phyloP scores from a whole-genome alignment of 1,139 yeast genomes.

The Candida albicans region DNA sequence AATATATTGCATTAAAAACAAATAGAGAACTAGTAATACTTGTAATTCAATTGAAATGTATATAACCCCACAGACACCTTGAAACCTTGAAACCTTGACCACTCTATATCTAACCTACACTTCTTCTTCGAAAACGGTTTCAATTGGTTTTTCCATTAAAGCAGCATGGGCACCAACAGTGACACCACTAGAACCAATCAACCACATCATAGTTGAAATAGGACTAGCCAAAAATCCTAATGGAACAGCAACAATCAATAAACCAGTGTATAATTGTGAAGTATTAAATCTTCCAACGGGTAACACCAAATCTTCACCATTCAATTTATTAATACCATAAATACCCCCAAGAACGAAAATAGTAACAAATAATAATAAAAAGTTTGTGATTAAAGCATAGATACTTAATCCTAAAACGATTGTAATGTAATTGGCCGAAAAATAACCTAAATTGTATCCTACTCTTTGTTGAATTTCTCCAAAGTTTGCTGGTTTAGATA shows the following conservation, averaged over 20 bases:
- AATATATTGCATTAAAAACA: neutral
- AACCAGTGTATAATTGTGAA: conserved; percentile 85
- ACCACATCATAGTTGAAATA: conserved; percentile 91
- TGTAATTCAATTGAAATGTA: neutral
- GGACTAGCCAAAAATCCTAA: conserved; percentile 93
- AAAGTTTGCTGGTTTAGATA: conserved; percentile 87
- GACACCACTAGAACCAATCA: conserved; percentile 91
- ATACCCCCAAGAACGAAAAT: conserved; percentile 68
- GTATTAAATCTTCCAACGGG: conserved; percentile 72
- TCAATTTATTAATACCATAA: conserved; percentile 72
- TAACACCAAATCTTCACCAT: conserved; percentile 76
- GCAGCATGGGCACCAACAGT: conserved; percentile 88
- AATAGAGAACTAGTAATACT: neutral
- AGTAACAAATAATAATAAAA: conserved; percentile 80
- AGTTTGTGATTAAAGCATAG: conserved; percentile 72
- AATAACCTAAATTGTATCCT: conserved; percentile 80
- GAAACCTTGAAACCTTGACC: too few relatives aligned
- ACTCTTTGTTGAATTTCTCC: conserved; percentile 89
- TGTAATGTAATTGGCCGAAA: conserved; percentile 81
- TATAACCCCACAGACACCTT: neutral
- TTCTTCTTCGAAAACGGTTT: conserved; percentile 93
- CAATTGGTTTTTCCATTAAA: conserved; percentile 96
- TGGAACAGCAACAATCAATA: conserved; percentile 77
- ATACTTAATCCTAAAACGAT: conserved; percentile 65
- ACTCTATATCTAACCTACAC: conserved; percentile 23